phyloP scores from a whole-genome alignment of 345 rosid species.

The Hibiscus tridactylites region DNA sequence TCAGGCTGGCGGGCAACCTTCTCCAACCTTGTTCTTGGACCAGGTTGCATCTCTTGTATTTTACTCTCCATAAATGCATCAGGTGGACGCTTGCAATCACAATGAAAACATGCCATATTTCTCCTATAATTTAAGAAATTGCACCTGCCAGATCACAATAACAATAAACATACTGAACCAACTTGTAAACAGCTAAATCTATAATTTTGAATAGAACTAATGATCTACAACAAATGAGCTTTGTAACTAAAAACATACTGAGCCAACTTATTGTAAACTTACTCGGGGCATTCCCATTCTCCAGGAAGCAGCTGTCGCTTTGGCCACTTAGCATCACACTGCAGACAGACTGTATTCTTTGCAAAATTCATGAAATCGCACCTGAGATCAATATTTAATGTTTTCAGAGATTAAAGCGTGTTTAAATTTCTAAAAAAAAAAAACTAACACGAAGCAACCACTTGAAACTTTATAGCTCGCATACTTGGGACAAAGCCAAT shows the following conservation, averaged over 20 bases:
- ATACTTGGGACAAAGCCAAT: conserved; percentile 96
- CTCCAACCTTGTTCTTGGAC: conserved; percentile 33
- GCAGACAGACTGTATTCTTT: conserved; percentile 47
- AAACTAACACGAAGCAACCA: neutral
- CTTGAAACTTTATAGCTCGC: conserved; percentile 15
- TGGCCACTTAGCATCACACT: neutral
- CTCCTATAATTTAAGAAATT: conserved; percentile 92
- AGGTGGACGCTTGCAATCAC: conserved; percentile 93
- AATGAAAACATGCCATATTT: conserved; percentile 87
- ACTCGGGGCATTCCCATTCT: conserved; percentile 99
- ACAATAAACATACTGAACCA: neutral
- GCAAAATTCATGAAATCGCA: conserved; percentile 98
- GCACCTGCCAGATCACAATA: conserved; percentile 57
- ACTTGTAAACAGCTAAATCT: neutral
- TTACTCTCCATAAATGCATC: conserved; percentile 54
- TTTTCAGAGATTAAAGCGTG: conserved; percentile 1
- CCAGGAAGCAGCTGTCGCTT: conserved; percentile 97
- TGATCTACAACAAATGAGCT: neutral
- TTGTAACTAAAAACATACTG: neutral
- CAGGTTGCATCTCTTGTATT: conserved; percentile 42
- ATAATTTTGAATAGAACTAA: neutral
- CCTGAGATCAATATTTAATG: conserved; percentile 34
- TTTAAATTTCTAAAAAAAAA: neutral
- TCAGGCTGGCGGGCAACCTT: conserved; percentile 40
- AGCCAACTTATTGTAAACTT: conserved; percentile 28